phyloP scores from a whole-genome alignment of 495 filamentous ascomycete species.

The Articulospora tetracladia region DNA sequence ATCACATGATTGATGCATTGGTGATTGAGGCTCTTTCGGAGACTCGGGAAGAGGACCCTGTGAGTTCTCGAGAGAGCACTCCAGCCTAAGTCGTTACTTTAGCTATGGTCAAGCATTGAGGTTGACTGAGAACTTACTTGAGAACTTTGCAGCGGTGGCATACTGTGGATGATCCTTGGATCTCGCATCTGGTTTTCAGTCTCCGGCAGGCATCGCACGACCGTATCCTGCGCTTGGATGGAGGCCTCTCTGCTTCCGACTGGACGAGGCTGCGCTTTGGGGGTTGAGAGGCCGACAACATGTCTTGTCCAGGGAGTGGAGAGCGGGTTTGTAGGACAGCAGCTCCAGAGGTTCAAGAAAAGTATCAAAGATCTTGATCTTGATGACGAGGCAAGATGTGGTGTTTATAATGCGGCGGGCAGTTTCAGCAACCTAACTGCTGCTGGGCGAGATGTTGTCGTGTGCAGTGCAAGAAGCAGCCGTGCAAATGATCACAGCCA shows the following conservation, averaged over 20 bases:
- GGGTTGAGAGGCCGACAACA: not conserved
- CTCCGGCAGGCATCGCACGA: not conserved
- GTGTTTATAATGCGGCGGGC: too few relatives aligned
- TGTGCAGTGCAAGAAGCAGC: not conserved
- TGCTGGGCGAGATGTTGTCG: not conserved
- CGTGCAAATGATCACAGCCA: not conserved
- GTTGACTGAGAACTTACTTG: not conserved
- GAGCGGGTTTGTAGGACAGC: too few relatives aligned
- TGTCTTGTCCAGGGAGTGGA: not conserved
- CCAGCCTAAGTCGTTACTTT: not conserved
- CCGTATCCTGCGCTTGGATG: conserved; percentile 1
- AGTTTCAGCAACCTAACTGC: not conserved
- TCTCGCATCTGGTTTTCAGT: conserved; percentile 6
- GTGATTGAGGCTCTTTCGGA: not conserved
- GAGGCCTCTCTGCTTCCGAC: not conserved
- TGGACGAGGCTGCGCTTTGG: not conserved
- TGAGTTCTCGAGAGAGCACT: not conserved
- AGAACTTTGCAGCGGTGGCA: conserved; percentile 4
- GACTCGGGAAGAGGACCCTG: not conserved
- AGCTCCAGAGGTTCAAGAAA: not conserved
- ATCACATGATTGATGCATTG: not conserved
- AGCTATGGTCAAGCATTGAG: not conserved
- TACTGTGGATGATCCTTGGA: not conserved
- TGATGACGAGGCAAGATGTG: too few relatives aligned
- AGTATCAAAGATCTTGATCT: not conserved